Evolutionary conservation across 352 stramenopile species (phyloP).

Genomic region (Globisporangium ultimum): DNA sequence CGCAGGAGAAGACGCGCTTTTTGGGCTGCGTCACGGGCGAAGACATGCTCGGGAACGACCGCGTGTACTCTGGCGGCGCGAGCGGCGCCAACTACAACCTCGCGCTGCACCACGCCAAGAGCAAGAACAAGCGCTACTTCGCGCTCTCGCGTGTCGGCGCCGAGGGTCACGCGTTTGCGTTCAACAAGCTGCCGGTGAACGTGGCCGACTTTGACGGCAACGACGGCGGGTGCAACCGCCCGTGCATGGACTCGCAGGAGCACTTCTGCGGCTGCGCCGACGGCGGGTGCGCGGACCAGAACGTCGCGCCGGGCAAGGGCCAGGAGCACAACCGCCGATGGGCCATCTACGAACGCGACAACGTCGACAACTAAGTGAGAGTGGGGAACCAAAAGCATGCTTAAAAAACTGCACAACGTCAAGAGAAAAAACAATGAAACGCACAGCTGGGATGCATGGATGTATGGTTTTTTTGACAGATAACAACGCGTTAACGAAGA

Average conservation of each 20-base stretch:
- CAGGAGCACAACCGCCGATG: conserved; percentile 90
- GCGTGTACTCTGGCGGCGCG: conserved; percentile 82
- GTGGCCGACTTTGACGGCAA: conserved; percentile 69
- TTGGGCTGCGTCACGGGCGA: conserved; percentile 83
- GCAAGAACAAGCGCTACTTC: conserved; percentile 86
- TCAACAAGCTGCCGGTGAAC: conserved; percentile 79
- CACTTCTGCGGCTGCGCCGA: conserved; percentile 88
- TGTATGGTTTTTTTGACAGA: too few relatives aligned
- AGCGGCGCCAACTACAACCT: conserved; percentile 91
- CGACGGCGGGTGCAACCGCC: conserved; percentile 72
- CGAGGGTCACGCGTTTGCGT: conserved; percentile 88
- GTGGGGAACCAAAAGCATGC: too few relatives aligned
- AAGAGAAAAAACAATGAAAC: too few relatives aligned
- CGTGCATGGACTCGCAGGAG: conserved; percentile 70
- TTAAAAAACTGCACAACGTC: too few relatives aligned
- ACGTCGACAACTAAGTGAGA: conserved; percentile 16
- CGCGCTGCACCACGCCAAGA: conserved; percentile 81
- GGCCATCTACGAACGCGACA: conserved; percentile 82
- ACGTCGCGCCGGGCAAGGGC: conserved; percentile 56
- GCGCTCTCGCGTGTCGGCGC: conserved; percentile 70
- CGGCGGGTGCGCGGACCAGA: conserved; percentile 67
- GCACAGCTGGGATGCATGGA: too few relatives aligned
- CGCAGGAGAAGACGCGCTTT: conserved; percentile 77
- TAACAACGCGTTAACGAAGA: too few relatives aligned
- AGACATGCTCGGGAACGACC: conserved; percentile 81